Conservation (phyloP, 2,329 filamentous ascomycete species). For the Aspergillus viridinutans region DNA sequence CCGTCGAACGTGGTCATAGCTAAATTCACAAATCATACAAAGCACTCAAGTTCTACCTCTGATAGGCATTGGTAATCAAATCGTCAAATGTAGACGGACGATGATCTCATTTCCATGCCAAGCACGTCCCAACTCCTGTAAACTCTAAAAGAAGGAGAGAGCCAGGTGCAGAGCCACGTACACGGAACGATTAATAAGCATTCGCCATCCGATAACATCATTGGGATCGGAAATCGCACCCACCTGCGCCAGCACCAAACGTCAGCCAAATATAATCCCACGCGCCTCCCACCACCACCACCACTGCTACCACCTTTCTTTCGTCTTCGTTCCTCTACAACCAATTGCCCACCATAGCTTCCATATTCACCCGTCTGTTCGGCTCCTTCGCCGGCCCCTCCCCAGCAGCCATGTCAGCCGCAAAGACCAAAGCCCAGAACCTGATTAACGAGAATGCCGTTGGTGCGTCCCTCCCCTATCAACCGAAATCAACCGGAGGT, state of each 20-base stretch:
- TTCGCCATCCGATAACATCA: background rate
- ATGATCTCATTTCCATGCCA: background rate
- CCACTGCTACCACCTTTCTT: background rate
- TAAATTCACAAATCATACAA: background rate
- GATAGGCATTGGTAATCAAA: background rate
- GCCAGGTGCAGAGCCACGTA: no score
- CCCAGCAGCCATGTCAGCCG: constrained; percentile 71
- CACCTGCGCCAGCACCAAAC: background rate
- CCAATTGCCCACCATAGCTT: constrained; percentile 53
- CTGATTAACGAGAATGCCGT: constrained; percentile 89
- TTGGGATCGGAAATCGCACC: background rate
- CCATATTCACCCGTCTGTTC: constrained; percentile 71
- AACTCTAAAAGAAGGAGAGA: no score
- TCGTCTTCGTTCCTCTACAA: background rate
- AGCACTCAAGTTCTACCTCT: background rate
- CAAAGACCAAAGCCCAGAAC: constrained; percentile 74
- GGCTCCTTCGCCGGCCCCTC: constrained; percentile 50
- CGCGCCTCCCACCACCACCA: background rate
- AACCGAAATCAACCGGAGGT: no score
- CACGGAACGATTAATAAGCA: background rate
- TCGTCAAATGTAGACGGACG: background rate
- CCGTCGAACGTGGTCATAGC: background rate
- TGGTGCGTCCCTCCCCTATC: constrained; percentile 51
- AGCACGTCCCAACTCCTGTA: no score
- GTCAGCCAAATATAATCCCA: background rate